Evolutionary conservation across 192 early-diverging fungal species (phyloP), one percentile per base, ranked within the genome.

Genomic region (Obelidium mucronatum): DNA sequence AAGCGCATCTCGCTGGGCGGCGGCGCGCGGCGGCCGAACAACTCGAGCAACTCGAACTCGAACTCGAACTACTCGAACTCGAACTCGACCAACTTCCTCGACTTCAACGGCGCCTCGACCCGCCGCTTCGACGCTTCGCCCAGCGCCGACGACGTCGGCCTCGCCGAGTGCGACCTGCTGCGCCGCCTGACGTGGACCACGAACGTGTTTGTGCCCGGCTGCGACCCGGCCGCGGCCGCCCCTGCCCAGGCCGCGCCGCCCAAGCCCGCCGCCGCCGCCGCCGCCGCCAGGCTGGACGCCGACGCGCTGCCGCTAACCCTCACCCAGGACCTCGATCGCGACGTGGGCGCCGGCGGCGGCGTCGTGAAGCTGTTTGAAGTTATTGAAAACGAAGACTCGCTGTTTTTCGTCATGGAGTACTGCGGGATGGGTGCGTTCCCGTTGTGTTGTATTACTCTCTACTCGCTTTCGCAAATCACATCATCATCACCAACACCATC

Each of bases 331-430:
- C 40, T 48, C 15, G 72, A 62, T 22, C 72, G 72, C 36, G 60
- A 40, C 26, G 24, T 74, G 36, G 72, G 72, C 22, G 17, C 55
- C 3, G 72, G 72, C 17, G 72, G 72, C 37, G 72, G 72, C 34
- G 53, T 54, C 30, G 70, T 81, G 8, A 53, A 61, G 31, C 68
- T 88, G n/a, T 72, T 68, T 70, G 73, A 84, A 39, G 80, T 76
- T 26, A 67, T 84, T 56, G 81, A 88, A 31, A 82, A 80, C 1
- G 73, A 74, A 2, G 77, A 84, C 48, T 76, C 62, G 39, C 52
- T 83, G 8, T 76, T 78, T 58, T 64, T 83, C 35, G 82, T 83
- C 8, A 69, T 83, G 59, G 82, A 83, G 70, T 81, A 63, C 67
- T 80, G 79, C 60, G 60, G 33, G 31, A 71, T 74, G 40, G 75